Percentiles rank a stretch among this genome's conserved stretches.
These are phyloP conservation scores for Linum usitatissimum DNA, from an alignment of 345 rosid genomes.

Conservation along the genomic window DNA sequence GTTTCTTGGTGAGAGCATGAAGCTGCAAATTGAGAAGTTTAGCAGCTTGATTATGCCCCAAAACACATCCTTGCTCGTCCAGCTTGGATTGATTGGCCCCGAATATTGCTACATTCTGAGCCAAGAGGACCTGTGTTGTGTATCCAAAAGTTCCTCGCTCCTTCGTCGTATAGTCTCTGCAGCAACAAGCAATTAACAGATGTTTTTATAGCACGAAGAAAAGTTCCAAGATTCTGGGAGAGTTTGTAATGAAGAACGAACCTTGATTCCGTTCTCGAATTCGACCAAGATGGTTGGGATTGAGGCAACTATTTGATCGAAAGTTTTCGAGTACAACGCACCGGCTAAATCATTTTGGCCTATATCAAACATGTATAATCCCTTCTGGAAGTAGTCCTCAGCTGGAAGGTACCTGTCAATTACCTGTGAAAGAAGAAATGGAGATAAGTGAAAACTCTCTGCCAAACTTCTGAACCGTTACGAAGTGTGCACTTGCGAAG, in stretches of 20 bases:
- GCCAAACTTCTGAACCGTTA: background rate
- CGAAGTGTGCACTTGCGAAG: background rate
- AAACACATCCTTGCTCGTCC: constrained; percentile 73
- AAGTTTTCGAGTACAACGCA: constrained; percentile 79
- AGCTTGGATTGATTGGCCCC: constrained; percentile 77
- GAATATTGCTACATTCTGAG: constrained; percentile 80
- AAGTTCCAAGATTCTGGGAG: background rate
- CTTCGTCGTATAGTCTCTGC: constrained; percentile 70
- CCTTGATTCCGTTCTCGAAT: constrained; percentile 71
- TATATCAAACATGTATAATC: constrained; percentile 78
- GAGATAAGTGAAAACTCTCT: background rate
- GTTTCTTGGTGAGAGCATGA: constrained; percentile 54
- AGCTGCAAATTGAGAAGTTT: constrained; percentile 81
- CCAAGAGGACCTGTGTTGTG: constrained; percentile 84
- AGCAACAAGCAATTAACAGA: constrained; percentile 3
- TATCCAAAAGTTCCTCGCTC: constrained; percentile 82
- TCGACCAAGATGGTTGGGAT: constrained; percentile 57
- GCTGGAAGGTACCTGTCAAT: constrained; percentile 51
- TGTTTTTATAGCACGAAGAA: background rate
- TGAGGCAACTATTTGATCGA: constrained; percentile 67
- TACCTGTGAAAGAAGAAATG: constrained; percentile 30
- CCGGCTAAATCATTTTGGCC: constrained; percentile 98
- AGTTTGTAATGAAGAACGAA: constrained; percentile 7
- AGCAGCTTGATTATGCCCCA: constrained; percentile 76
- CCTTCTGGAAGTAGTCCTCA: constrained; percentile 51